phyloP scores from a whole-genome alignment of 495 filamentous ascomycete genomes.

The Letharia columbiana region DNA sequence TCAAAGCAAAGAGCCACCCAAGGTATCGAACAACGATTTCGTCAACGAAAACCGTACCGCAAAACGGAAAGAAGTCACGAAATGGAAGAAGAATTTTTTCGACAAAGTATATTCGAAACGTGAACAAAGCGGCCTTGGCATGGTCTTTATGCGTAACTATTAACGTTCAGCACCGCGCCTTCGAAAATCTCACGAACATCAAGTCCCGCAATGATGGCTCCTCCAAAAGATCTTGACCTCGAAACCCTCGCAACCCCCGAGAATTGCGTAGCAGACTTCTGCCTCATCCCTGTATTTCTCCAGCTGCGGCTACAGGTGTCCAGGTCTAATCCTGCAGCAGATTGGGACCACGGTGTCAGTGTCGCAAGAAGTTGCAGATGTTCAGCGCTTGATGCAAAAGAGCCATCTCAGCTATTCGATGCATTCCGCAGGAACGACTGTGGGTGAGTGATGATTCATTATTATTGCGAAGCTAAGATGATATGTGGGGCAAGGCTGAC shows the following conservation, averaged over 20 bases:
- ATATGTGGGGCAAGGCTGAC: slow-evolving; percentile 6
- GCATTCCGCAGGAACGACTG: slow-evolving; percentile 87
- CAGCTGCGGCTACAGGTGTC: slow-evolving; percentile 12
- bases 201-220: background rate
- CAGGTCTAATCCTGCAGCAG: slow-evolving; percentile 32
- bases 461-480: slow-evolving; percentile 25
- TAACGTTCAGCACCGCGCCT: background rate
- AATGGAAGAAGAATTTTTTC: background rate
- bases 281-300: slow-evolving; percentile 62
- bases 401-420: slow-evolving; percentile 75
- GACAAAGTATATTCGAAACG: background rate
- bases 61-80: background rate
- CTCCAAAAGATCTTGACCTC: slow-evolving; percentile 24
- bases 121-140: slow-evolving; percentile 3
- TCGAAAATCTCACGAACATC: background rate
- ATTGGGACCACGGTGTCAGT: slow-evolving; percentile 83
- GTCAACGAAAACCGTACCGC: background rate
- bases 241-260: slow-evolving; percentile 50
- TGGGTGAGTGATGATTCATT: slow-evolving; percentile 54
- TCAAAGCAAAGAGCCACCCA: slow-evolving; percentile 6
- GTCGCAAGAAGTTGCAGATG: slow-evolving; percentile 75
- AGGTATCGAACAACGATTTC: background rate
- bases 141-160: background rate
- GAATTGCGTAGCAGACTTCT: slow-evolving; percentile 70
- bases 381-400: slow-evolving; percentile 74